Base-by-base conservation (phyloP, 805 yeast genomes). In the Kuraishia ogatae region DNA sequence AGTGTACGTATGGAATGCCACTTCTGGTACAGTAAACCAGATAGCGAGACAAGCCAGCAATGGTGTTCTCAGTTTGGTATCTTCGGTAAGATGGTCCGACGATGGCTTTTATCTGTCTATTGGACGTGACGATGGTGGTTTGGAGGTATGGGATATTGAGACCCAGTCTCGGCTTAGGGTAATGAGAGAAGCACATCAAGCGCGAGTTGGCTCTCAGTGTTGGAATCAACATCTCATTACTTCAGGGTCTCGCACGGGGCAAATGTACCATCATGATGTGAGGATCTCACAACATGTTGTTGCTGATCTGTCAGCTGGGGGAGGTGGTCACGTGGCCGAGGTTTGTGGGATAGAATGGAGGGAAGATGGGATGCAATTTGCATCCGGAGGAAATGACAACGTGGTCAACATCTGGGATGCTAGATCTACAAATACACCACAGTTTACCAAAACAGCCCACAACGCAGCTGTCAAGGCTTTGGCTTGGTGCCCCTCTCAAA, bases 381-480 rank as follows among this genome's bases (percentile, higher is more conserved):
- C 96, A 0, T 82, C 90, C 2, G 98, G 98, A 11, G 97, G 97
- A 35, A 94, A 94, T 66, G 99, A 94, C 68, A 93, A 94, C 65
- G 71, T 91, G 10, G 96, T 94, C 7, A 86, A 89, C 66, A 84
- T 93, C 51, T 93, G 98, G 97, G 98, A 93, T 67, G 85, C 87
- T 1, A 78, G 97, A 60, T 76, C 83, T 1, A 63, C 74, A 4
- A 70, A 78, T 0, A 65, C 73, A 24, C 97, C 98, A 1, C 79
- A 83, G 59, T 89, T 85, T 67, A 76, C 85, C 15, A 89, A 91
- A 66, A 80, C 85, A 19, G 81, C 83, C 54, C 99, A 93, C 70
- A 85, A 81, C 29, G 97, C 98, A 0, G 98, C 98, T 0, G 97
- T 93, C 4, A 94, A 94, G 70, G 97, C 98, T 1, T 69, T 94